Evolutionary conservation across 2,329 filamentous ascomycete species (phyloP).

Genomic region (Fusarium veterinarium): DNA sequence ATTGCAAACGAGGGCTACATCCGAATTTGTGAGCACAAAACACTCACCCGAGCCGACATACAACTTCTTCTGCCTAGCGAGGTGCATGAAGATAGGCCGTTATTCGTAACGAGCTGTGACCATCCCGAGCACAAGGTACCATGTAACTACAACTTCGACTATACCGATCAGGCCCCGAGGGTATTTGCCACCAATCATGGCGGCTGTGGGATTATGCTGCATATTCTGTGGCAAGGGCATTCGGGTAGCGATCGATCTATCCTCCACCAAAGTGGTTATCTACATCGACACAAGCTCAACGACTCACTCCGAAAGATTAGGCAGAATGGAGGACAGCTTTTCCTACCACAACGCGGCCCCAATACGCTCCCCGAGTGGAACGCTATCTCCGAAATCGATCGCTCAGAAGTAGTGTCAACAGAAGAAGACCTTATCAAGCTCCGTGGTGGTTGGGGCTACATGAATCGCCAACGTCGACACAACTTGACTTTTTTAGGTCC

Average conservation of each 20-base stretch:
- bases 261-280: background rate
- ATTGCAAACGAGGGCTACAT: background rate
- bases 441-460: background rate
- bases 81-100: accelerated
- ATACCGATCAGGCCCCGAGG: background rate
- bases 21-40: background rate
- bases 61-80: background rate
- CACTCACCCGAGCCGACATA: background rate
- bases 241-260: background rate
- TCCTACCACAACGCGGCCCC: background rate
- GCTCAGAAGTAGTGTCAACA: background rate
- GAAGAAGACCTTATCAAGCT: background rate
- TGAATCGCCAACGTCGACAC: background rate
- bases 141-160: background rate
- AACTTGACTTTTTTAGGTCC: background rate
- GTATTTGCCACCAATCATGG: background rate
- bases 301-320: background rate
- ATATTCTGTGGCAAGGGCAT: background rate
- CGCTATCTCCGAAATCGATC: background rate
- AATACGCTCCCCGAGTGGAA: background rate
- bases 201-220: background rate
- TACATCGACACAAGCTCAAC: background rate
- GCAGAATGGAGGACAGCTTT: background rate
- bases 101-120: background rate
- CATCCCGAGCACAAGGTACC: background rate